Evolutionary conservation across 139 green algal genomes (phyloP), one percentile per base, ranked within the genome.

Genomic region (Penium margaritaceum): DNA sequence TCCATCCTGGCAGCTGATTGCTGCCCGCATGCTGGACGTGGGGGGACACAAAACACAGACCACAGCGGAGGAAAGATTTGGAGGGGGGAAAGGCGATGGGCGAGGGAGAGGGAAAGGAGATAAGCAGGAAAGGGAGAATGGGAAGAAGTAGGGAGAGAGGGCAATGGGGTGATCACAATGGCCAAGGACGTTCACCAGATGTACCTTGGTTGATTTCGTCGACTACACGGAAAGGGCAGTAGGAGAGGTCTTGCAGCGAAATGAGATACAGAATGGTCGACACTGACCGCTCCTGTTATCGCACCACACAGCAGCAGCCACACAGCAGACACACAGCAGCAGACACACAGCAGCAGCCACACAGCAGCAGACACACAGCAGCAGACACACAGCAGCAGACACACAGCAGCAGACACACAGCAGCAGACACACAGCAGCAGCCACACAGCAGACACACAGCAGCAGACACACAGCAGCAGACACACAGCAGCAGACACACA

Each of bases 191-290:
- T 21, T 9, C 9, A 12, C 41, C 9, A 51, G 41, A 60, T 63
- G 27, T 38, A 77, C 74, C 74, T 84, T 99, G 94, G 81, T 99
- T 99, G 86, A 99, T 99, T 81, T 99, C 94, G 75, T 99, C 94
- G 33, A 98, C 90, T 27, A 99, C 94, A 1, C 94, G 88, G 83
- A 99, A 99, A 2, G 94, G 93, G 34, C 85, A 90, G 5, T 81
- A 75, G 0, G 91, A 94, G 7, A 96, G 86, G 55, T 84, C 81
- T 85, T 96, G 88, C 63, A 99, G 87, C 5, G 93, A 87, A 5
- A 98, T 89, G 30, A 99, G 87, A 84, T 96, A 99, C n/a, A 98
- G 79, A 57, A 98, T 97, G 44, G 94, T 99, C 38, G 87, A 89
- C 30, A 98, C 91, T 2, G 85, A 91, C 47, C 92, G 87, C 89